Evolutionary conservation across 192 early-diverging fungal genomes (phyloP), one percentile per base, ranked within the genome.

Genomic region (Backusella liffmaniae): DNA sequence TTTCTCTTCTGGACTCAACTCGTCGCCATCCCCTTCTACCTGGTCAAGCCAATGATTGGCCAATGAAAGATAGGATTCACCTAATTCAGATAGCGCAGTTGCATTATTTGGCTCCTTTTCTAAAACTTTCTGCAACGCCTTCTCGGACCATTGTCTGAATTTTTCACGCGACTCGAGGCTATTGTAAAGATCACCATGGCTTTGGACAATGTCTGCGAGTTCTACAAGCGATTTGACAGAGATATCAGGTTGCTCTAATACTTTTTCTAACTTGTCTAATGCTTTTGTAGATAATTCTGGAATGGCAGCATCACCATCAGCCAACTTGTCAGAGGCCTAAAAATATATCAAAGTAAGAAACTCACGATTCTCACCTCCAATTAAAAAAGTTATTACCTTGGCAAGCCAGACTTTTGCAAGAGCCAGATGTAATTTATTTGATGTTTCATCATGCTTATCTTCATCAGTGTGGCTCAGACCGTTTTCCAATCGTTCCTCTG

Each of bases 1-100:
- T 41, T 76, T 59, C 29, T 79, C 77, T 46, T 79, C 75, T 41
- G 77, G 32, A 15, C 56, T 77, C 30, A 46, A 41, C 39, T 29
- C 62, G 35, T 36, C 29, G 49, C 51, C 69, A 29, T 67, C 67
- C n/a, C 70, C 74, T 29, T 72, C 36, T 16, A 74, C 44, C 26
- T 76, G 66, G 23, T 76, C 82, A 18, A 79, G 41, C 66, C 73
- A 79, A 30, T 80, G 76, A 46, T 79, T 75, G 32, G 68, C 82
- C 35, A 72, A 21, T 1, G 76, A 70, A 16, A 81, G 78, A 35
- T 80, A 51, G 35, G 76, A 76, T 13, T 71, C 29, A 36, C 78
- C 76, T 29, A 79, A 37, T 70, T 73, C 75, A 51, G 75, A 71
- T 30, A 80, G 32, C 21, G 73, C 76, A 6, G 36, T 9, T 18